phyloP scores from a whole-genome alignment of 2,329 filamentous ascomycete genomes.

The Pyrenochaeta sp. region DNA sequence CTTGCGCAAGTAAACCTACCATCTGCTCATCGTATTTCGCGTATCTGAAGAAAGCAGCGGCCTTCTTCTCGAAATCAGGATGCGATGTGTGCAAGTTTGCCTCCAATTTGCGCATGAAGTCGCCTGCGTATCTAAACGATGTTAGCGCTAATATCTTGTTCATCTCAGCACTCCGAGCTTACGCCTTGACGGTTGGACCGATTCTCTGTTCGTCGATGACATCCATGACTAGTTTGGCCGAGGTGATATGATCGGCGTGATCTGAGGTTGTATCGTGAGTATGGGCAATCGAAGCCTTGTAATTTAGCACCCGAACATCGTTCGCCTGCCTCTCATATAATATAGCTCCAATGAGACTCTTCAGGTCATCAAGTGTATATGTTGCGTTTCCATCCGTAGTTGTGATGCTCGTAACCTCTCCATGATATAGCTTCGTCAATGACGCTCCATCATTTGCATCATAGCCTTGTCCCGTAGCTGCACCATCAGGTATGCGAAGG shows the following conservation, averaged over 20 bases:
- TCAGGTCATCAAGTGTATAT: constrained; percentile 31
- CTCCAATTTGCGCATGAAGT: constrained; percentile 23
- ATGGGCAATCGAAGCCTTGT: constrained; percentile 22
- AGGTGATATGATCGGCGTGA: constrained; percentile 37
- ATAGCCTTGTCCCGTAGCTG: constrained; percentile 29
- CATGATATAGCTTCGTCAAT: constrained; percentile 31
- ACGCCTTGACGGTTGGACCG: constrained; percentile 20
- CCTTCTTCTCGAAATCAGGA: constrained; percentile 23
- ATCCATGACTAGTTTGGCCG: constrained; percentile 38
- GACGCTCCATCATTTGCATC: constrained; percentile 17
- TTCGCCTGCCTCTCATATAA: constrained; percentile 23
- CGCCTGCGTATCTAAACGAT: constrained; percentile 28
- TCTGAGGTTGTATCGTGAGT: constrained; percentile 23
- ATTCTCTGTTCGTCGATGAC: constrained; percentile 24
- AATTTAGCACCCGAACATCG: constrained; percentile 32
- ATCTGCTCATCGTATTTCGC: constrained; percentile 30
- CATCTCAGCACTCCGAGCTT: background rate
- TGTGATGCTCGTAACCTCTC: constrained; percentile 24
- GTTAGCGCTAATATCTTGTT: background rate
- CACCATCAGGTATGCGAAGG: constrained; percentile 37
- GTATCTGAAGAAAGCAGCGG: constrained; percentile 31
- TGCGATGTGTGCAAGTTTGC: constrained; percentile 15
- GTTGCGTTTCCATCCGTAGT: constrained; percentile 26
- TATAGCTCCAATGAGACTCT: constrained; percentile 24
- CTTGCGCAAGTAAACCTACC: constrained; percentile 16